phyloP scores from a whole-genome alignment of 257 asterid genomes.

The Galeopsis tetrahit region DNA sequence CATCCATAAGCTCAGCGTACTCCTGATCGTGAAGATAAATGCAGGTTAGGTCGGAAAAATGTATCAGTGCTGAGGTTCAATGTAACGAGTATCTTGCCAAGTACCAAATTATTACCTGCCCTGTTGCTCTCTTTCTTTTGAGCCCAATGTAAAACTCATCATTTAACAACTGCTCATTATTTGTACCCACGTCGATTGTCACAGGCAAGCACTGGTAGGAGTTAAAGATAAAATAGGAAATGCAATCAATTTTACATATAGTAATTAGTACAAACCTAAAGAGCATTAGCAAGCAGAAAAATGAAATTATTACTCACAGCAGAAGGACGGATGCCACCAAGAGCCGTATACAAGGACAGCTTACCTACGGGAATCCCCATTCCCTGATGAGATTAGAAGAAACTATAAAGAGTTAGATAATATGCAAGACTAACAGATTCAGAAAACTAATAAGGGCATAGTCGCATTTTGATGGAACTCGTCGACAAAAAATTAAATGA shows the following conservation, averaged over 20 bases:
- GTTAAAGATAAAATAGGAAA: constrained; percentile 13
- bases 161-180: constrained; percentile 67
- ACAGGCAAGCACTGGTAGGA: constrained; percentile 73
- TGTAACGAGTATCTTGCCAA: constrained; percentile 6
- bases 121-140: constrained; percentile 73
- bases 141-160: constrained; percentile 83
- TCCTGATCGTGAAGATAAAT: constrained; percentile 50
- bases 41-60: constrained; percentile 14
- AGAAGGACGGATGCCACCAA: constrained; percentile 95
- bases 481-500: not conserved
- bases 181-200: constrained; percentile 84
- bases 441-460: not conserved
- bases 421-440: not conserved
- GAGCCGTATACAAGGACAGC: constrained; percentile 87
- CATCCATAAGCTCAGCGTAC: constrained; percentile 74
- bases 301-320: constrained; percentile 44
- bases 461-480: not conserved
- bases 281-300: constrained; percentile 9
- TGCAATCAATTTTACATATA: constrained; percentile 7
- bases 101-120: constrained; percentile 51
- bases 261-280: constrained; percentile 4
- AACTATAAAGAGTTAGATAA: constrained; percentile 31
- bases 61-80: constrained; percentile 1
- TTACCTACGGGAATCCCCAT: constrained; percentile 99
- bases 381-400: constrained; percentile 62